Evolutionary conservation across 768 basidiomycete genomes (phyloP).

Genomic region (Tulasnella sp.): DNA sequence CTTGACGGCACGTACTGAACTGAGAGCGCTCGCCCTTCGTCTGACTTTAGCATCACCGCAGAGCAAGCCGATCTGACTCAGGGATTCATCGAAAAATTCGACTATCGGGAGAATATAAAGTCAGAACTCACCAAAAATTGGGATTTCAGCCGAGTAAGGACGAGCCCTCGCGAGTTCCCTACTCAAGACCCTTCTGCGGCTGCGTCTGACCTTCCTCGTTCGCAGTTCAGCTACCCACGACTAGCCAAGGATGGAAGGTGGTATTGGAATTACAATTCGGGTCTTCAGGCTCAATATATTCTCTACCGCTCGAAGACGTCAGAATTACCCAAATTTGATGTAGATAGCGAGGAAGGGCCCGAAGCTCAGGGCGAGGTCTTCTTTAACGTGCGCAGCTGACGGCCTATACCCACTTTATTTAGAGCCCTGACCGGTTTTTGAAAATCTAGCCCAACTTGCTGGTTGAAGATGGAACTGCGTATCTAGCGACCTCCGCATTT

Average conservation of each 20-base stretch:
- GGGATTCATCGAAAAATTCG: constrained; percentile 57
- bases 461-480: constrained; percentile 67
- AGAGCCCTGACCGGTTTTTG: not conserved
- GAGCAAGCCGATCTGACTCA: constrained; percentile 59
- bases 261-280: constrained; percentile 80
- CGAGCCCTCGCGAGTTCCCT: not conserved
- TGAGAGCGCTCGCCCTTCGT: not conserved
- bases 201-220: not conserved
- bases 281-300: constrained; percentile 59
- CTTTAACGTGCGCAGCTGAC: constrained; percentile 57
- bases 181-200: too few species aligned
- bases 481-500: constrained; percentile 56
- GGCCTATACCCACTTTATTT: too few species aligned
- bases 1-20: constrained; percentile 30
- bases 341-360: constrained; percentile 36
- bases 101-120: constrained; percentile 55
- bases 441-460: constrained; percentile 59
- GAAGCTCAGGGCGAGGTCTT: constrained; percentile 58
- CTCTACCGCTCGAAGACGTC: constrained; percentile 12
- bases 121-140: constrained; percentile 53
- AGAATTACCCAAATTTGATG: not conserved
- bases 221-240: constrained; percentile 59
- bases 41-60: not conserved
- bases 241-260: constrained; percentile 63
- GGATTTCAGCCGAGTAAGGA: constrained; percentile 47